Evolutionary conservation across 2,329 filamentous ascomycete genomes (phyloP).

Genomic region (Fusarium lateritium): DNA sequence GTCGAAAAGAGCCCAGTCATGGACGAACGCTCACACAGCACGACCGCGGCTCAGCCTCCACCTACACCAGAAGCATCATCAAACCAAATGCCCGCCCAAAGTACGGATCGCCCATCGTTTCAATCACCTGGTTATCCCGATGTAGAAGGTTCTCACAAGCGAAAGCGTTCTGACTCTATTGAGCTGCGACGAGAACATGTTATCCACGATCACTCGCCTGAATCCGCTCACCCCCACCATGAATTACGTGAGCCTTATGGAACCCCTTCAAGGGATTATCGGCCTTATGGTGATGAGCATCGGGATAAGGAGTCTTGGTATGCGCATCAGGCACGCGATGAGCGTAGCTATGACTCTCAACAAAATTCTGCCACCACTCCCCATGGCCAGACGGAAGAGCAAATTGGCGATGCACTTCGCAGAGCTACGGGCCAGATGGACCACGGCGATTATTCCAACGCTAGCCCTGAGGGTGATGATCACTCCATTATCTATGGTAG

Average conservation of each 20-base stretch:
- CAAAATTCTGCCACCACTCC: conserved; percentile 62
- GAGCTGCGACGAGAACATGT: conserved; percentile 61
- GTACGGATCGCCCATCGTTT: conserved; percentile 60
- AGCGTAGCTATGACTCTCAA: conserved; percentile 63
- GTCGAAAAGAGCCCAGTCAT: conserved; percentile 52
- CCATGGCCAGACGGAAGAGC: conserved; percentile 66
- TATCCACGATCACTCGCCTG: conserved; percentile 55
- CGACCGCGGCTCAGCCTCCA: conserved; percentile 44
- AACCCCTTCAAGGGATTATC: conserved; percentile 62
- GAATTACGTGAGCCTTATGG: conserved; percentile 61
- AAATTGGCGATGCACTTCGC: conserved; percentile 61
- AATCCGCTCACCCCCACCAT: conserved; percentile 50
- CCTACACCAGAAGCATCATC: conserved; percentile 49
- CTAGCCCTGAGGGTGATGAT: conserved; percentile 70
- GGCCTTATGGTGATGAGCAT: conserved; percentile 61
- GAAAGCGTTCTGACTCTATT: conserved; percentile 78
- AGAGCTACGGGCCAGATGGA: conserved; percentile 63
- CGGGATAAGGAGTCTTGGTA: conserved; percentile 68
- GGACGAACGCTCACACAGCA: conserved; percentile 53
- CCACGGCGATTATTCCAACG: conserved; percentile 65
- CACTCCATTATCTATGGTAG: conserved; percentile 58
- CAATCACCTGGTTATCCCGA: conserved; percentile 60
- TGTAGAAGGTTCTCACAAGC: conserved; percentile 70
- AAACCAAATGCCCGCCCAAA: conserved; percentile 58
- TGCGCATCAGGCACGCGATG: conserved; percentile 62